A percentile compares a stretch with the other conserved stretches of the same genome.
Evolutionary conservation across 1,139 yeast species (phyloP).

Genomic region (Wickerhamomyces sp.): DNA sequence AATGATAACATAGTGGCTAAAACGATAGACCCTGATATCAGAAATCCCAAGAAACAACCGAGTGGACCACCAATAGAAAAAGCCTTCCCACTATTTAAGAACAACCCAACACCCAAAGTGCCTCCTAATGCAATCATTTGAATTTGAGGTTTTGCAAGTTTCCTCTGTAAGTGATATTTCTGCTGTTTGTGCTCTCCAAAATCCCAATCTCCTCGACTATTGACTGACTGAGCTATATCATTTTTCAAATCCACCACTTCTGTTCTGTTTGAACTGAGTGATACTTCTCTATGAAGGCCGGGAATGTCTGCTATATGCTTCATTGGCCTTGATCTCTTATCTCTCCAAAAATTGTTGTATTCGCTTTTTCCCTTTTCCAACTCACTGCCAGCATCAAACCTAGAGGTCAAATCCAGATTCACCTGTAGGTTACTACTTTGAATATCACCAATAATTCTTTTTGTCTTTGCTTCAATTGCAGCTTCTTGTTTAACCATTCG

Average conservation of each 20-base stretch:
- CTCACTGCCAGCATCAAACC: slow-evolving; percentile 20
- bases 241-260: slow-evolving; percentile 13
- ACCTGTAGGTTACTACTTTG: slow-evolving; percentile 16
- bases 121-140: slow-evolving; percentile 85
- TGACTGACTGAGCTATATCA: slow-evolving; percentile 5
- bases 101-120: slow-evolving; percentile 77
- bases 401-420: slow-evolving; percentile 13
- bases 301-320: neutral
- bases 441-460: slow-evolving; percentile 14
- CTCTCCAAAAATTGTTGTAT: slow-evolving; percentile 5
- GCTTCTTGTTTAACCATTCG: slow-evolving; percentile 20
- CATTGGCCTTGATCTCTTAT: slow-evolving; percentile 3
- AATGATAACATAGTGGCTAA: slow-evolving; percentile 67
- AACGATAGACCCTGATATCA: slow-evolving; percentile 62
- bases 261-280: slow-evolving; percentile 10
- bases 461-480: slow-evolving; percentile 14
- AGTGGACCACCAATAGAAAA: slow-evolving; percentile 78
- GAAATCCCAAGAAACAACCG: slow-evolving; percentile 70
- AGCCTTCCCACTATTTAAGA: slow-evolving; percentile 74
- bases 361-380: slow-evolving; percentile 6
- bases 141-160: slow-evolving; percentile 62
- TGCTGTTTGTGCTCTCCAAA: slow-evolving; percentile 3
- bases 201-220: slow-evolving; percentile 4
- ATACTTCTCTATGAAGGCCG: neutral
- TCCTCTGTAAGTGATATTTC: slow-evolving; percentile 39